These are phyloP conservation scores for Plantago elongata DNA, from an alignment of 257 asterid species.

Conservation along the genomic window DNA sequence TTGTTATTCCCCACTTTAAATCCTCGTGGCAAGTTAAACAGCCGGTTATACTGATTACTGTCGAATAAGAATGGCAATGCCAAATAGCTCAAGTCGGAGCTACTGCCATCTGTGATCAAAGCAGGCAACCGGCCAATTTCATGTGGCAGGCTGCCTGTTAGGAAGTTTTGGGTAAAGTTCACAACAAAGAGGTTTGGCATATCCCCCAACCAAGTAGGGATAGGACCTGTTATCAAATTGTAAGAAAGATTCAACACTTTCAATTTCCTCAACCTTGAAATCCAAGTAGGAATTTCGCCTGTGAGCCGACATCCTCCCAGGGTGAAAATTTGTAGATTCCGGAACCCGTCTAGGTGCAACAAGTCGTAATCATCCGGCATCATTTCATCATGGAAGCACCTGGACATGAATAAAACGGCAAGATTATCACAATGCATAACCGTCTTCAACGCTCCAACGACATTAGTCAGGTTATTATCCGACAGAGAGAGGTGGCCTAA, in stretches of 20 bases:
- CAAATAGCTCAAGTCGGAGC: constrained; percentile 34
- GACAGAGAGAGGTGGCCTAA: constrained; percentile 37
- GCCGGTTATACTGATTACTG: constrained; percentile 34
- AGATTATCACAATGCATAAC: constrained; percentile 38
- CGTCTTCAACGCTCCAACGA: constrained; percentile 29
- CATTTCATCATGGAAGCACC: constrained; percentile 39
- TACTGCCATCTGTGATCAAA: constrained; percentile 29
- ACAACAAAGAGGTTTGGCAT: constrained; percentile 41
- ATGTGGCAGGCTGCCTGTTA: constrained; percentile 32
- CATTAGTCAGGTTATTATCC: constrained; percentile 34
- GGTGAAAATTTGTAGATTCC: constrained; percentile 39
- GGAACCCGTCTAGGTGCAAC: constrained; percentile 21
- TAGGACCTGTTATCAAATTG: constrained; percentile 39
- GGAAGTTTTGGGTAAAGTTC: constrained; percentile 36
- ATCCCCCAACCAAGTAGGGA: constrained; percentile 43
- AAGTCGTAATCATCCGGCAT: constrained; percentile 32
- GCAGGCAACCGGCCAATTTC: constrained; percentile 35
- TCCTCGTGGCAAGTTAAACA: constrained; percentile 43
- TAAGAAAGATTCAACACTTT: constrained; percentile 42
- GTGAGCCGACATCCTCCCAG: constrained; percentile 38
- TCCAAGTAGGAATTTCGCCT: constrained; percentile 43
- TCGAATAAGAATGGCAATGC: constrained; percentile 43
- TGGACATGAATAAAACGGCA: constrained; percentile 41
- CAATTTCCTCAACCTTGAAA: constrained; percentile 30
- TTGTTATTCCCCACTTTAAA: constrained; percentile 39